Evolutionary conservation across 2,329 filamentous ascomycete genomes (phyloP), one percentile per base, ranked within the genome.

Genomic region (Coniochaeta ligniaria): DNA sequence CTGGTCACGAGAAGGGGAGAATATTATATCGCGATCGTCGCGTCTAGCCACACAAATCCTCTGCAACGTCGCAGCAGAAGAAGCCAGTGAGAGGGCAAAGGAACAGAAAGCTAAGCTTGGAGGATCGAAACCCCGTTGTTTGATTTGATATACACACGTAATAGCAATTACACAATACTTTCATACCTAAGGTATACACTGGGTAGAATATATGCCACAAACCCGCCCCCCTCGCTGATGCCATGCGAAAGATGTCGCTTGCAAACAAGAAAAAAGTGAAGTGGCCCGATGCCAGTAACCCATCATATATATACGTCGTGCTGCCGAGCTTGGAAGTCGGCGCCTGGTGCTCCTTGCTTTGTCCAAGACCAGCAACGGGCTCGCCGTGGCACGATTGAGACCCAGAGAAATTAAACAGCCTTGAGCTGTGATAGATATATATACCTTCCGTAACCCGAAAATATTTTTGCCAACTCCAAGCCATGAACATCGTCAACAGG

Each of bases 401-500:
- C 47, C 22, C 26, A 31, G 47, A 52, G 47, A 52, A 52, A 52
- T 52, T 52, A 52, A 52, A 31, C 47, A 52, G 47, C 47, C 43
- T 28, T 8, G 24, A n/a, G 47, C 47, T 52, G 47, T 52, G 43
- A 8, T 8, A 43, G 28, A 55, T 55, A 33, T 55, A 55, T 55
- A 33, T 55, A 55, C 26, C 22, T n/a, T 35, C 28, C 17, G 28
- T 22, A 57, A 57, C 47, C 47, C 24, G 43, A 55, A 38, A 57
- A 57, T 26, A 24, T 57, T 11, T 56, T 57, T 57, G 3, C 54
- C 31, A 57, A 57, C 54, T 57, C 54, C 54, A 24, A 35, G 54
- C 54, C 54, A 57, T 57, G n/a, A 38, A 57, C 54, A 36, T 57
- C 54, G 35, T 57, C 31, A 57, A 57, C 54, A 57, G 31, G 17